A percentile compares a stretch with the other conserved stretches of the same genome.
Conservation (phyloP, 169 alveolate species). For the Plasmodium blacklocki region DNA sequence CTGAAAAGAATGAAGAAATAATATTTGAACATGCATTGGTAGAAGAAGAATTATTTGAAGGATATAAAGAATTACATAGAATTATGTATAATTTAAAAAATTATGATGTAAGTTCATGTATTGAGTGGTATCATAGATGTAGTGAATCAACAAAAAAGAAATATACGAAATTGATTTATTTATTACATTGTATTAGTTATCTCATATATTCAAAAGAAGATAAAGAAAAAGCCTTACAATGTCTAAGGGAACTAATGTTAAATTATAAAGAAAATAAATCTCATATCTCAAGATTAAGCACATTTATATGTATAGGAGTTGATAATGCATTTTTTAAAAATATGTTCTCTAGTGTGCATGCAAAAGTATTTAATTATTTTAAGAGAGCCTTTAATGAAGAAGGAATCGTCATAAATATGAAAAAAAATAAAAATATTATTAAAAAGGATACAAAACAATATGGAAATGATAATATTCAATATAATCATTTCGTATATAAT, state of each 20-base stretch:
- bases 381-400: slow-evolving; percentile 67
- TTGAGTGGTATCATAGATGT: slow-evolving; percentile 53
- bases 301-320: slow-evolving; percentile 69
- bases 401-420: slow-evolving; percentile 26
- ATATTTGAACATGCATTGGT: slow-evolving; percentile 45
- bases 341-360: slow-evolving; percentile 50
- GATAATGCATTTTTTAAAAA: slow-evolving; percentile 52
- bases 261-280: slow-evolving; percentile 53
- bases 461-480: background rate
- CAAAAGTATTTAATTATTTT: slow-evolving; percentile 55
- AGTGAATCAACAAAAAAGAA: slow-evolving; percentile 50
- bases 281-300: slow-evolving; percentile 64
- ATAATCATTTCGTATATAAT: background rate
- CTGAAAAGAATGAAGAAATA: slow-evolving; percentile 24
- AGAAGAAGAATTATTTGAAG: slow-evolving; percentile 53
- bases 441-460: background rate
- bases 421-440: background rate
- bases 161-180: slow-evolving; percentile 29
- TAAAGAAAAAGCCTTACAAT: slow-evolving; percentile 54
- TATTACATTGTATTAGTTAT: slow-evolving; percentile 58
- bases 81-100: slow-evolving; percentile 50
- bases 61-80: slow-evolving; percentile 38
- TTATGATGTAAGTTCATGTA: slow-evolving; percentile 43
- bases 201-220: slow-evolving; percentile 35
- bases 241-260: slow-evolving; percentile 49